Conservation (phyloP, 2,329 filamentous ascomycete species). For the Aspergillus glaucus region DNA sequence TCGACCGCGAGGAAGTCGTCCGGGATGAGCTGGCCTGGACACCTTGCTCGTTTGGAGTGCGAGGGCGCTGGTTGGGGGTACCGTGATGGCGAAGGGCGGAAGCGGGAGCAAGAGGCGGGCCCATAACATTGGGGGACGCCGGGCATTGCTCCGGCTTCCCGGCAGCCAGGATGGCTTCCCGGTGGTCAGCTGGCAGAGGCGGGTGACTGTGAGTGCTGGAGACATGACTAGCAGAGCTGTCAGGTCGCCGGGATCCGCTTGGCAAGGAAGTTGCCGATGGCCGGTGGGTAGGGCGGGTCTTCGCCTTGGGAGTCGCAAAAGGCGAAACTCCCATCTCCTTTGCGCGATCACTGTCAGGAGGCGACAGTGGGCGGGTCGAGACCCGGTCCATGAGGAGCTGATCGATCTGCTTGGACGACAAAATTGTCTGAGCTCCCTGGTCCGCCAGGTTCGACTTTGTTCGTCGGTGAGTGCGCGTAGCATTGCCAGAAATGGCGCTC, state of each 20-base stretch:
- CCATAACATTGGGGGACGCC: slow-evolving; percentile 56
- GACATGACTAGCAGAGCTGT: slow-evolving; percentile 65
- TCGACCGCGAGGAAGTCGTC: slow-evolving; percentile 56
- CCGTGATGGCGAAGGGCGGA: slow-evolving; percentile 58
- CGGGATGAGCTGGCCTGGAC: slow-evolving; percentile 39
- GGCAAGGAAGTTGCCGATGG: slow-evolving; percentile 26
- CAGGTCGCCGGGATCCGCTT: slow-evolving; percentile 51
- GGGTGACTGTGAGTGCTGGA: slow-evolving; percentile 51
- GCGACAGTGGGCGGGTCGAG: slow-evolving; percentile 24
- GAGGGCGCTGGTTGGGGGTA: slow-evolving; percentile 46
- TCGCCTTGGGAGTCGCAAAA: slow-evolving; percentile 32
- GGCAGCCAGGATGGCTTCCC: slow-evolving; percentile 75
- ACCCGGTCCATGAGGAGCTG: slow-evolving; percentile 58
- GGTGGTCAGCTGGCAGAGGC: slow-evolving; percentile 76
- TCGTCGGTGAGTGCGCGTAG: slow-evolving; percentile 23
- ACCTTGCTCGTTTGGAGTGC: slow-evolving; percentile 53
- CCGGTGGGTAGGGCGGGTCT: slow-evolving; percentile 25
- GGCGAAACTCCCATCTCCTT: slow-evolving; percentile 27
- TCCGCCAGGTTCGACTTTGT: slow-evolving; percentile 50
- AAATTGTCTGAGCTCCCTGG: slow-evolving; percentile 71
- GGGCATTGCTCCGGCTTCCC: slow-evolving; percentile 45
- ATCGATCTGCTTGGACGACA: slow-evolving; percentile 79
- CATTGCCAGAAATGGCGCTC: slow-evolving; percentile 58
- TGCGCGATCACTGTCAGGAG: slow-evolving; percentile 27
- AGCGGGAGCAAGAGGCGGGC: slow-evolving; percentile 74